phyloP scores from a whole-genome alignment of 768 basidiomycete species.

The Russula ochroleuca region DNA sequence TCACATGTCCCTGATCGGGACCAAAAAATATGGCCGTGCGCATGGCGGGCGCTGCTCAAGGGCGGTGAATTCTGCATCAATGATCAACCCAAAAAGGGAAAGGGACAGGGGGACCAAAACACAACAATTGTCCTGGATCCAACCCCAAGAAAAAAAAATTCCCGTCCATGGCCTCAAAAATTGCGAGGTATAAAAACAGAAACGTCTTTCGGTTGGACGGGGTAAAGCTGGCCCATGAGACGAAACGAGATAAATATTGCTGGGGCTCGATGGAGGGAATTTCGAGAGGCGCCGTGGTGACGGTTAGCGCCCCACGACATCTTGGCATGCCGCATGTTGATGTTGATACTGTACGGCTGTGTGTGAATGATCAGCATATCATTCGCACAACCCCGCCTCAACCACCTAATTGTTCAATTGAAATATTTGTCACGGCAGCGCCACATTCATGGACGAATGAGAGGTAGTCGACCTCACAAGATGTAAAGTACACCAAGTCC shows the following conservation, averaged over 20 bases:
- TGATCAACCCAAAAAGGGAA: no score
- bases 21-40: no score
- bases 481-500: no score
- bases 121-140: no score
- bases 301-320: not conserved
- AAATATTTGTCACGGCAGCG: not conserved
- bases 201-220: no score
- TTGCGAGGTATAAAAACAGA: no score
- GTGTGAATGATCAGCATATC: not conserved
- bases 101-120: no score
- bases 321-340: not conserved
- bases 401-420: not conserved
- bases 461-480: not conserved
- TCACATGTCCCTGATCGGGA: not conserved
- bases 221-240: no score
- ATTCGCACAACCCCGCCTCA: not conserved
- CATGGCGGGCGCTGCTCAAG: no score
- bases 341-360: not conserved
- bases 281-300: not conserved
- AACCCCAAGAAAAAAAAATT: no score
- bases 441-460: not conserved
- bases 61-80: no score
- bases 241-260: not conserved
- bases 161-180: no score
- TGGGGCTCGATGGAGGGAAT: not conserved